Percentiles rank a stretch among this genome's conserved stretches.
phyloP scores from a whole-genome alignment of 805 yeast genomes.

The Saccharomycopsis sp. region DNA sequence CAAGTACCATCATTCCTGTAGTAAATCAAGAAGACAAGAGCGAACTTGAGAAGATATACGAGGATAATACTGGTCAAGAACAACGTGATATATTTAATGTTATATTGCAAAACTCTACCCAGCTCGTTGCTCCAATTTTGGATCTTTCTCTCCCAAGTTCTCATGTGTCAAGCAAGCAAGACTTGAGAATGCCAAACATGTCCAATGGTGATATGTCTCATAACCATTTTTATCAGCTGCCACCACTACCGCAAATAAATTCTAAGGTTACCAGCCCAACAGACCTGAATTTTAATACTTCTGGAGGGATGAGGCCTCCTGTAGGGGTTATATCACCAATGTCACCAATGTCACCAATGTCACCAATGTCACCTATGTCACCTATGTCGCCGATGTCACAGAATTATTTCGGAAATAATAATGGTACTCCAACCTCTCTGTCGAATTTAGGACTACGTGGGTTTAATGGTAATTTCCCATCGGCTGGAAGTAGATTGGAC shows the following conservation, averaged over 20 bases:
- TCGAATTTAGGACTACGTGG: not conserved
- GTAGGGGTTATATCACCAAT: not conserved
- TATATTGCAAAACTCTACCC: not conserved
- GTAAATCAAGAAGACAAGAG: not conserved
- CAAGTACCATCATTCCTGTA: not conserved
- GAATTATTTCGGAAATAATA: not conserved
- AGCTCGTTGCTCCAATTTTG: not conserved
- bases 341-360: slow-evolving; percentile 3
- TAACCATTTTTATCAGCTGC: not conserved
- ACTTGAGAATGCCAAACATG: not conserved
- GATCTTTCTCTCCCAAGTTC: not conserved
- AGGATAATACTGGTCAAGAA: not conserved
- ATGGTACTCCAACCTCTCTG: not conserved
- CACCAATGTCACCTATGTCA: not conserved
- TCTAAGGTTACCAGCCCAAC: not conserved
- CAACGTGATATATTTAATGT: not conserved
- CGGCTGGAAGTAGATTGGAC: not conserved
- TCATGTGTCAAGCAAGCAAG: not conserved
- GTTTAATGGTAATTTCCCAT: not conserved
- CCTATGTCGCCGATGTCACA: slow-evolving; percentile 1
- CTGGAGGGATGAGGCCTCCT: not conserved
- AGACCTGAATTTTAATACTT: not conserved
- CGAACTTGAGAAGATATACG: not conserved
- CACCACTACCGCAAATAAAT: not conserved
- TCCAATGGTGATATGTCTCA: not conserved